These are phyloP conservation scores for Pseudopyrenochaeta lycopersici DNA, from an alignment of 2,329 filamentous ascomycete species.

Conservation along the genomic window DNA sequence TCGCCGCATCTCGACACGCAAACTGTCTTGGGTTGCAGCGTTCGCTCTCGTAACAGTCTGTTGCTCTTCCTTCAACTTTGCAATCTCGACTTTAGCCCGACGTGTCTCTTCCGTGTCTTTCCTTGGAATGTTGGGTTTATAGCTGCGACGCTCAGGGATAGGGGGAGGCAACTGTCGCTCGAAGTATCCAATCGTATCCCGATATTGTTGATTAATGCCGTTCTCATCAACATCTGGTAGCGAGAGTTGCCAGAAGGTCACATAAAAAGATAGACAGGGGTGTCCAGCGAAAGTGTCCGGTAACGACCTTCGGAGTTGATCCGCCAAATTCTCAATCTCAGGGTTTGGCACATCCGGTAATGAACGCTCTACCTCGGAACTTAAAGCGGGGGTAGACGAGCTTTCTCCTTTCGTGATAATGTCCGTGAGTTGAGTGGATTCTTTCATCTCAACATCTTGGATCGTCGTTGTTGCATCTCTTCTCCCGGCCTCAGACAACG, in stretches of 20 bases:
- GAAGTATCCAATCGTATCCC: conserved; percentile 69
- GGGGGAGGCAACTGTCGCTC: conserved; percentile 50
- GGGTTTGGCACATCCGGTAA: conserved; percentile 62
- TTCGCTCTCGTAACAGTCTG: conserved; percentile 62
- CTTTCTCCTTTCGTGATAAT: background rate
- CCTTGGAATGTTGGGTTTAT: conserved; percentile 41
- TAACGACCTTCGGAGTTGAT: conserved; percentile 69
- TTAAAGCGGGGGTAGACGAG: background rate
- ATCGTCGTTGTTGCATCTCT: conserved; percentile 4
- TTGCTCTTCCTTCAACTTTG: conserved; percentile 58
- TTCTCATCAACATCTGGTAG: conserved; percentile 76
- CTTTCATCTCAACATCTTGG: conserved; percentile 54
- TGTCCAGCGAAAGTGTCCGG: conserved; percentile 72
- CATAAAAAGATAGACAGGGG: conserved; percentile 82
- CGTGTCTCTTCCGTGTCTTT: conserved; percentile 71
- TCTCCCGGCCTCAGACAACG: background rate
- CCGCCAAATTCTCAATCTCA: conserved; percentile 77
- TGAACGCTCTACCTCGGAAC: background rate
- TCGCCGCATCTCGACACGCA: conserved; percentile 77
- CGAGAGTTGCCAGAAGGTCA: conserved; percentile 91
- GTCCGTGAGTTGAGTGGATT: conserved; percentile 24
- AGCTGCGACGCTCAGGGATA: conserved; percentile 72
- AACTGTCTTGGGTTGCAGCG: conserved; percentile 66
- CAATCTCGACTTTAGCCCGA: conserved; percentile 75
- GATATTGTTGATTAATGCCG: conserved; percentile 74